Evolutionary conservation across 306 rosid species (phyloP), one percentile per base, ranked within the genome.

Genomic region (Vachellia collinsii): DNA sequence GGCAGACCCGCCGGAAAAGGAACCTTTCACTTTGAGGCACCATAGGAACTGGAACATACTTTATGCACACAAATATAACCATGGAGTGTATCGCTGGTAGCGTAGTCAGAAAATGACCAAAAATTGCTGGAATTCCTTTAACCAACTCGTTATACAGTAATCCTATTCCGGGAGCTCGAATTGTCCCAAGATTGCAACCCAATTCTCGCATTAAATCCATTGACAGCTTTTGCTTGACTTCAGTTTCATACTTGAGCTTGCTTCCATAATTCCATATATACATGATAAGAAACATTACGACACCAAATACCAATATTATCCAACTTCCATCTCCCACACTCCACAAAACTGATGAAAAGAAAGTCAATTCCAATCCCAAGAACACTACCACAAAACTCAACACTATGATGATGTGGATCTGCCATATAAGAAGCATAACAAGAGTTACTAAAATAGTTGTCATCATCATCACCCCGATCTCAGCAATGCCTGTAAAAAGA

Each of bases 371-470:
- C 87, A 94, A 83, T 79, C 99, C 99, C 86, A 93, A 88, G 91
- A 94, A 93, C 70, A 94, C 70, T 77, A 90, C 82, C 13, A 80
- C 22, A 59, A 94, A 94, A 82, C 83, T 78, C 81, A 94, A 76
- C 80, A 94, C 99, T 44, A 94, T 76, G 77, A 89, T 48, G 71
- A 94, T 90, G 88, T 87, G 89, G 82, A 94, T 84, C 87, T 93
- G 99, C 99, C 99, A 94, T 87, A 94, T 94, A 85, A 94, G 99
- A 75, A 94, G 97, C 99, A 94, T 94, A 78, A 94, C 97, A 83
- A 94, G 87, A 83, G 99, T 92, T 70, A 91, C 92, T 83, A 94
- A 88, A 73, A 89, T 74, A 56, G 99, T 92, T n/a, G 99, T 91
- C 94, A 90, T 93, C 99, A 90, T 94, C 99, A 94, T 94, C 77